These are phyloP conservation scores for Daldinia grandis DNA, from an alignment of 495 filamentous ascomycete genomes.

Conservation along the genomic window DNA sequence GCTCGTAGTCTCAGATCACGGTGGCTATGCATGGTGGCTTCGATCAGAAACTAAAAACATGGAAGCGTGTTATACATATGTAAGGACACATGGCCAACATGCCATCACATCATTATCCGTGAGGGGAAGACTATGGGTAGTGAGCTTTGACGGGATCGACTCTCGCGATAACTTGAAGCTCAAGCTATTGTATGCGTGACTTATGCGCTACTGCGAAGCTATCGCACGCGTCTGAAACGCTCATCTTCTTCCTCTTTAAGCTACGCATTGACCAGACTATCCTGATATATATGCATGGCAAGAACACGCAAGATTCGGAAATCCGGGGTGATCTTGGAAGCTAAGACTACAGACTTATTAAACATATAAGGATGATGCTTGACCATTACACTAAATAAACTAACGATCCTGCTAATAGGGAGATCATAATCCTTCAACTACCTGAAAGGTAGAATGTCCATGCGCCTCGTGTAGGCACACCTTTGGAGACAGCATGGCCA, in stretches of 20 bases:
- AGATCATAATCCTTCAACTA: not conserved
- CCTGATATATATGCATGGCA: constrained; percentile 2
- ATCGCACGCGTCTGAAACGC: constrained; percentile 25
- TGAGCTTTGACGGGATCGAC: constrained; percentile 20
- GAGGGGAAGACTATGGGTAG: constrained; percentile 10
- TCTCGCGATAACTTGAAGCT: constrained; percentile 22
- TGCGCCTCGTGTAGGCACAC: not conserved
- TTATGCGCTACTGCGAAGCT: constrained; percentile 17
- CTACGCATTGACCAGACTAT: constrained; percentile 16
- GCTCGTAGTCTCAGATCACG: not conserved
- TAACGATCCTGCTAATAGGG: not conserved
- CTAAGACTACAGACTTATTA: not conserved
- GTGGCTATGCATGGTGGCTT: not conserved
- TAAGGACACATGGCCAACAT: constrained; percentile 2
- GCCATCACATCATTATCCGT: not conserved
- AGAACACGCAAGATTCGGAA: not conserved
- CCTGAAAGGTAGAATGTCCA: not conserved
- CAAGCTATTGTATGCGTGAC: constrained; percentile 10
- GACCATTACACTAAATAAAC: not conserved
- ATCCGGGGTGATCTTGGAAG: not conserved
- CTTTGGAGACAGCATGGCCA: not conserved
- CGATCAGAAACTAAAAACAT: not conserved
- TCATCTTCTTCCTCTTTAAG: constrained; percentile 4
- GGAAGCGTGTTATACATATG: not conserved
- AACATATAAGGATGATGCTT: not conserved